Conservation (phyloP, 805 yeast genomes). For the Zygosaccharomyces rouxii region DNA sequence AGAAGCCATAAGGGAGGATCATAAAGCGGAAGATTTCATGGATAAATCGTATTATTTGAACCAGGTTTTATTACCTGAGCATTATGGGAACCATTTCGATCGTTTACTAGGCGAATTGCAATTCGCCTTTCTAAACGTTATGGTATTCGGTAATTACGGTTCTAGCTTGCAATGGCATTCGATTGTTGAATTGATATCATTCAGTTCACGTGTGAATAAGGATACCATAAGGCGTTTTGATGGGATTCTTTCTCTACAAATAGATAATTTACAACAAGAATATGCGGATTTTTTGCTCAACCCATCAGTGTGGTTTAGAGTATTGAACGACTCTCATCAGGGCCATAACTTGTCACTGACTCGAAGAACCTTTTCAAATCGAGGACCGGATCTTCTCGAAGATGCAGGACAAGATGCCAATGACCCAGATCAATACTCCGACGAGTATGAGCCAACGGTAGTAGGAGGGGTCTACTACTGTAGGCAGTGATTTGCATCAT, state of each 20-base stretch:
- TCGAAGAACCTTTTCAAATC: slow-evolving; percentile 2
- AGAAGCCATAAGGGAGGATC: slow-evolving; percentile 32
- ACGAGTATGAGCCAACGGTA: slow-evolving; percentile 19
- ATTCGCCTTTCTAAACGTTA: slow-evolving; percentile 44
- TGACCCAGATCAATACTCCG: slow-evolving; percentile 5
- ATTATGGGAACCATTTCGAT: slow-evolving; percentile 30
- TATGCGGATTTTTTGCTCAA: slow-evolving; percentile 24
- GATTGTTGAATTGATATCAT: slow-evolving; percentile 39
- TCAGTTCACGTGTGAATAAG: slow-evolving; percentile 15
- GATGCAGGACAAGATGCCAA: slow-evolving; percentile 7
- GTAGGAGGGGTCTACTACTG: slow-evolving; percentile 20
- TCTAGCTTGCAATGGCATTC: slow-evolving; percentile 62
- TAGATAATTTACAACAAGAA: slow-evolving; percentile 23
- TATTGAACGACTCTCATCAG: slow-evolving; percentile 17
- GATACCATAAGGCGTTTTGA: slow-evolving; percentile 15
- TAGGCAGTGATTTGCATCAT: neutral
- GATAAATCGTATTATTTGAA: slow-evolving; percentile 61
- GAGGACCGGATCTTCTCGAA: slow-evolving; percentile 4
- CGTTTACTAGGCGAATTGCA: slow-evolving; percentile 51
- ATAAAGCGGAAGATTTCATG: slow-evolving; percentile 46
- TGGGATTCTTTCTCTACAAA: slow-evolving; percentile 18
- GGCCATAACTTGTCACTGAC: slow-evolving; percentile 4
- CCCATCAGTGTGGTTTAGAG: slow-evolving; percentile 19
- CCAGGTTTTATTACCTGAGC: slow-evolving; percentile 29
- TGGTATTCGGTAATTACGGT: slow-evolving; percentile 58